Evolutionary conservation across 805 yeast species (phyloP), one percentile per base, ranked within the genome.

Genomic region (Teunomyces stri): DNA sequence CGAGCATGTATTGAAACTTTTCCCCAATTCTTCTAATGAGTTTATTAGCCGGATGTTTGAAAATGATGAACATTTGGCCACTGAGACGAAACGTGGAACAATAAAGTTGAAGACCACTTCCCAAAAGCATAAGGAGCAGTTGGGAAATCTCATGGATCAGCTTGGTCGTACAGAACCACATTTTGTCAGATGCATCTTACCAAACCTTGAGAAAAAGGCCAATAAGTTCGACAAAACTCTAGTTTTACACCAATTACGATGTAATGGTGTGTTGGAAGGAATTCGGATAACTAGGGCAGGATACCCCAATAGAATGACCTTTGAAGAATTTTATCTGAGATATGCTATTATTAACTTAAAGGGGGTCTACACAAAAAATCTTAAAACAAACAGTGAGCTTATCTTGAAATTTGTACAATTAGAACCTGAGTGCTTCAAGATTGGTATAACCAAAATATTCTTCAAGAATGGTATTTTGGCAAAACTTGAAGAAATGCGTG

Each of bases 181-280:
- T 64, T 94, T 94, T 62, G 97, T 94, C 20, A 81, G 99, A 56
- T 94, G 99, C 65, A 94, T 94, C 41, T 72, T 94, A 40, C 99
- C 99, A 6, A 94, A 94, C 61, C 80, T 81, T 50, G 72, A 78
- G 39, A 91, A 92, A 61, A 74, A 74, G 43, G 82, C 97, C 0
- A 80, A 79, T 37, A 70, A 74, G 33, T 87, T 94, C 58, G 89
- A 89, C 57, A 89, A 85, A 55, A 69, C 68, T 27, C 69, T 94
- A 20, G 96, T 94, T 6, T 70, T 94, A 39, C 92, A 87, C 44
- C 99, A 94, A 68, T 74, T 94, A 51, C 76, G 97, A 52, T 94
- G 98, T 61, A 94, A 94, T 61, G 99, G 99, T 78, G 99, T 94
- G 12, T 70, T 94, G 44, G 99, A 94, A 73, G 99, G 99, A 51